phyloP scores from a whole-genome alignment of 305 asterid species.

The Ajuga reptans region DNA sequence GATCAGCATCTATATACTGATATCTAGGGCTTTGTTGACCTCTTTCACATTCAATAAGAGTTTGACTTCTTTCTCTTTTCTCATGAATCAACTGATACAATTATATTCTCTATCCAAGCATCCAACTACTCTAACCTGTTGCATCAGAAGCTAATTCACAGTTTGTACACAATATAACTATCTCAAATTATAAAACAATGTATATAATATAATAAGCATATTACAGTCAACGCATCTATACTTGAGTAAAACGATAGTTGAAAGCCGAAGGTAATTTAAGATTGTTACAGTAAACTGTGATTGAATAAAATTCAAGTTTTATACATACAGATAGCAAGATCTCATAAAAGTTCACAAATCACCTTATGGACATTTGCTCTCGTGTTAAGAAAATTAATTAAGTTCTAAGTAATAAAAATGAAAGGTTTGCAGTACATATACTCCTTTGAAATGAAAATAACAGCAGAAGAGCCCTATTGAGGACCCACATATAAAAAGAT shows the following conservation, averaged over 20 bases:
- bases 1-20: background rate
- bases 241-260: too few species aligned
- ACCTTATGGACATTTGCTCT: background rate
- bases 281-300: constrained; percentile 16
- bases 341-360: background rate
- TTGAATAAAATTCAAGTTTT: background rate
- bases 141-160: background rate
- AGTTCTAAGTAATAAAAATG: background rate
- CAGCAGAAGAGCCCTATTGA: constrained; percentile 19
- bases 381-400: background rate
- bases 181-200: too few species aligned
- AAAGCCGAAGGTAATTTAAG: too few species aligned
- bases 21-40: background rate
- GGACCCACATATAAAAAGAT: constrained; percentile 15
- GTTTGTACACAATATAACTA: background rate
- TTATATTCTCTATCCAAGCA: too few species aligned
- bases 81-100: too few species aligned
- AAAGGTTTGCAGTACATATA: background rate
- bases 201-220: background rate
- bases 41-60: too few species aligned
- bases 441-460: constrained; percentile 13
- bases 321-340: background rate
- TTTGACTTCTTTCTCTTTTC: too few species aligned
- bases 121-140: too few species aligned
- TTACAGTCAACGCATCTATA: background rate